Evolutionary conservation across 208 protist genomes (phyloP).

Genomic region (Leishmania mexicana): DNA sequence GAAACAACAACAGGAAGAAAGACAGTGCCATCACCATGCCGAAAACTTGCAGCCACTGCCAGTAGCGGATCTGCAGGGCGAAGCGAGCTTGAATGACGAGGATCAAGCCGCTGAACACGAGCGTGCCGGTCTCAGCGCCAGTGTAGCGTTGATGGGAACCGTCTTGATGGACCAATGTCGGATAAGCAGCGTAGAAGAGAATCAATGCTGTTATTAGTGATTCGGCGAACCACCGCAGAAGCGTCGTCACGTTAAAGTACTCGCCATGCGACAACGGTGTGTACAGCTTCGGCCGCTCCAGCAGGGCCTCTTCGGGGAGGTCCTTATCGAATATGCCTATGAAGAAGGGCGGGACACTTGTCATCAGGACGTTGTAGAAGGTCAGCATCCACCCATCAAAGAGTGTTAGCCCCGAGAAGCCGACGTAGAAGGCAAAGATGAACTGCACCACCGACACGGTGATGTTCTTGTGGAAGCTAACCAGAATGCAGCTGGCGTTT

Average conservation of each 20-base stretch:
- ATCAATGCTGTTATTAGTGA: conserved; percentile 56
- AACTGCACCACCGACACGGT: conserved; percentile 89
- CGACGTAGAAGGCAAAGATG: conserved; percentile 88
- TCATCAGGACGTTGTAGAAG: conserved; percentile 91
- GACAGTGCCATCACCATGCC: conserved; percentile 63
- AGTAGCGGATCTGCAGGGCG: conserved; percentile 69
- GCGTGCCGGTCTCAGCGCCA: conserved; percentile 57
- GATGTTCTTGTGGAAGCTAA: conserved; percentile 98
- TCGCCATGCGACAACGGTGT: conserved; percentile 58
- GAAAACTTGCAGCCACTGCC: conserved; percentile 69
- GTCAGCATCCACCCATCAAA: conserved; percentile 91
- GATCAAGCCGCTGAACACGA: conserved; percentile 72
- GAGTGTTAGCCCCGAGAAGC: conserved; percentile 90
- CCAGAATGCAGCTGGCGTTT: conserved; percentile 92
- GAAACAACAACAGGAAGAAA: conserved; percentile 48
- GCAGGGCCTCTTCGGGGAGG: conserved; percentile 70
- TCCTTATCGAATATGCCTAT: conserved; percentile 94
- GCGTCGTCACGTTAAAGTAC: conserved; percentile 71
- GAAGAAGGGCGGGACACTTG: conserved; percentile 88
- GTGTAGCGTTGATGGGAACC: conserved; percentile 43
- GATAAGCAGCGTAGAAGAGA: conserved; percentile 73
- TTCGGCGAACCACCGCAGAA: conserved; percentile 67
- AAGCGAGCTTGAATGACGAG: conserved; percentile 73
- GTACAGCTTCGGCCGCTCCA: conserved; percentile 77
- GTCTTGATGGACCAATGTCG: conserved; percentile 34